Evolutionary conservation across 306 rosid species (phyloP).

Genomic region (Glycine tomentella): DNA sequence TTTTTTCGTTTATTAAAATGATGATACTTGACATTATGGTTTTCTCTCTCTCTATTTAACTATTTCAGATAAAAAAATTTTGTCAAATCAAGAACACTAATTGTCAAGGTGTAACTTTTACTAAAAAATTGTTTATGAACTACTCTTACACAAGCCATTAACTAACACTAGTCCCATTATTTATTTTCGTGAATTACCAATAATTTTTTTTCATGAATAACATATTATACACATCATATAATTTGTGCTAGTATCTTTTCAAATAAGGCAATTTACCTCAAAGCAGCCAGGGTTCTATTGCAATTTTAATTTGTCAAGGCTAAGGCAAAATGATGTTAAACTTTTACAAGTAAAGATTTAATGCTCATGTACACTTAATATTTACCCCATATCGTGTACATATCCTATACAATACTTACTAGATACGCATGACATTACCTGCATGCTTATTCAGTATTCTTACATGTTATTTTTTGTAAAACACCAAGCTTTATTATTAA

Average conservation of each 20-base stretch:
- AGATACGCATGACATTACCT: background rate
- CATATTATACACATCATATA: background rate
- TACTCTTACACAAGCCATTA: background rate
- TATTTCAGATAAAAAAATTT: too few species aligned
- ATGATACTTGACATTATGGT: background rate
- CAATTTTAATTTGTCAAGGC: background rate
- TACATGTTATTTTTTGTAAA: background rate
- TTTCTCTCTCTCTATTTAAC: too few species aligned
- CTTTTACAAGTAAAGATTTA: background rate
- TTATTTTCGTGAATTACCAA: too few species aligned
- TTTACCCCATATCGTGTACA: background rate
- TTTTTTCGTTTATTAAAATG: too few species aligned
- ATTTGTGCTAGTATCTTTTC: background rate
- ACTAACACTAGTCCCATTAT: background rate
- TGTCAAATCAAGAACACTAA: too few species aligned
- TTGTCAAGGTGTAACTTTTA: too few species aligned
- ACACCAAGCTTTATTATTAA: background rate
- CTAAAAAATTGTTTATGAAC: background rate
- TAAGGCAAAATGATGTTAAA: background rate
- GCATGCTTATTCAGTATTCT: background rate
- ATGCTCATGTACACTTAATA: background rate
- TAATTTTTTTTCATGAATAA: background rate
- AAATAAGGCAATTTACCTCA: background rate
- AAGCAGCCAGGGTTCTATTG: background rate
- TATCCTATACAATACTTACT: background rate